Evolutionary conservation across 805 yeast genomes (phyloP).

Genomic region (Teunomyces panamensis): DNA sequence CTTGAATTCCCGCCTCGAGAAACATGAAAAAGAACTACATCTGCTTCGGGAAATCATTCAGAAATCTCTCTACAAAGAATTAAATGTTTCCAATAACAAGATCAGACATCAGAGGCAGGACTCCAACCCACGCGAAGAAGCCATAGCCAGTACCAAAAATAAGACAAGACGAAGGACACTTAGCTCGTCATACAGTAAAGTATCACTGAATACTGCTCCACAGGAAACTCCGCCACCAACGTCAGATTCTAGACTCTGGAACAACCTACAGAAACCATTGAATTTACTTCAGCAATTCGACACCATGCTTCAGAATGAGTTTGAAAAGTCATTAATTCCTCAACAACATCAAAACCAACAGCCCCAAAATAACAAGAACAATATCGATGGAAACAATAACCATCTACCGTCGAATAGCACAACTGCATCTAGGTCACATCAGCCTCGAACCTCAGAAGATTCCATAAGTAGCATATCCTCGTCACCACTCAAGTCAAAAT

Average conservation of each 20-base stretch:
- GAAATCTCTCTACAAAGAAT: slow-evolving; percentile 41
- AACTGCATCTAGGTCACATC: slow-evolving; percentile 6
- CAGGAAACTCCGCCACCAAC: not conserved
- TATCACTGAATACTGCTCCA: not conserved
- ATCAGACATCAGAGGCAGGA: slow-evolving; percentile 14
- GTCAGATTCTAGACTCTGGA: slow-evolving; percentile 27
- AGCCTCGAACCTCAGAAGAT: slow-evolving; percentile 23
- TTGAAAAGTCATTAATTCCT: slow-evolving; percentile 42
- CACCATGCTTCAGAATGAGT: slow-evolving; percentile 60
- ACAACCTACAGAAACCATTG: slow-evolving; percentile 28
- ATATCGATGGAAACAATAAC: not conserved
- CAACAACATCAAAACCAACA: slow-evolving; percentile 1
- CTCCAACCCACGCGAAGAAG: slow-evolving; percentile 27
- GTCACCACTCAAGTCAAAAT: slow-evolving; percentile 26
- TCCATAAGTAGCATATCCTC: slow-evolving; percentile 22
- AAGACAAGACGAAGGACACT: slow-evolving; percentile 11
- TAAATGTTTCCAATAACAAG: slow-evolving; percentile 12
- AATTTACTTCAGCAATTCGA: slow-evolving; percentile 66
- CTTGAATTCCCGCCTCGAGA: slow-evolving; percentile 36
- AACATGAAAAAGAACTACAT: slow-evolving; percentile 49
- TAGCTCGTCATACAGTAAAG: slow-evolving; percentile 5
- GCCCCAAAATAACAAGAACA: not conserved
- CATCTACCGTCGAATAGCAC: not conserved
- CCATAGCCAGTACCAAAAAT: slow-evolving; percentile 30
- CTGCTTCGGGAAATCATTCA: slow-evolving; percentile 49